Evolutionary conservation across 768 basidiomycete genomes (phyloP), one percentile per base, ranked within the genome.

Genomic region (Postia placenta): DNA sequence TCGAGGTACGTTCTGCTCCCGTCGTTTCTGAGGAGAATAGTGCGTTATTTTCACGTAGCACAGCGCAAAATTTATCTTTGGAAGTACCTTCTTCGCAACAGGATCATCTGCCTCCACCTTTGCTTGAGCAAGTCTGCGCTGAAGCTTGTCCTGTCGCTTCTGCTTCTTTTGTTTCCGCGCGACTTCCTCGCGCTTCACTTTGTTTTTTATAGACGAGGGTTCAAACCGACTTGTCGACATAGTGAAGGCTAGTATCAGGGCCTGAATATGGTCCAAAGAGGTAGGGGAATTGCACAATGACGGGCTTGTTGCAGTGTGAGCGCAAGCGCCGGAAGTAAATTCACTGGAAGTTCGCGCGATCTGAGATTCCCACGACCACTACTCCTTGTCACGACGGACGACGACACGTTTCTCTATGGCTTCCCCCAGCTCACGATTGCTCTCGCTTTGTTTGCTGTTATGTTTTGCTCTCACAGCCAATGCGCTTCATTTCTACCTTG

Each of bases 401-500:
- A 54, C 54, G 51, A 52, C 53, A 48, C 45, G 52, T 43, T 42
- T 28, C 40, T 50, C 47, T 50, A 58, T 54, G 56, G 52, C 56
- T 47, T 46, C 45, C 35, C 41, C 55, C 23, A 56, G 53, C 51
- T 57, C 55, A 30, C 52, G 56, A 28, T 54, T 65, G 40, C 55
- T 73, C 35, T 60, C 60, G 2, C 48, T 69, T 39, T 60, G 66
- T 56, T 61, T 71, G 38, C 69, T 74, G 15, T 67, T 75, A 50
- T 59, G 70, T 47, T 56, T 74, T 54, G 64, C 70, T 20, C 68
- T 72, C 35, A 62, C 74, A 17, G 75, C 72, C 15, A 78, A 84
- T 63, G 92, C 89, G 24, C 83, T 99, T 23, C 96, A 99, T 64
- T 96, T 98, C 68, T 99, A 99, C 65, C 80, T 99, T 50, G 92